phyloP scores from a whole-genome alignment of 1,284 basidiomycete genomes.

The Bjerkandera adusta region DNA sequence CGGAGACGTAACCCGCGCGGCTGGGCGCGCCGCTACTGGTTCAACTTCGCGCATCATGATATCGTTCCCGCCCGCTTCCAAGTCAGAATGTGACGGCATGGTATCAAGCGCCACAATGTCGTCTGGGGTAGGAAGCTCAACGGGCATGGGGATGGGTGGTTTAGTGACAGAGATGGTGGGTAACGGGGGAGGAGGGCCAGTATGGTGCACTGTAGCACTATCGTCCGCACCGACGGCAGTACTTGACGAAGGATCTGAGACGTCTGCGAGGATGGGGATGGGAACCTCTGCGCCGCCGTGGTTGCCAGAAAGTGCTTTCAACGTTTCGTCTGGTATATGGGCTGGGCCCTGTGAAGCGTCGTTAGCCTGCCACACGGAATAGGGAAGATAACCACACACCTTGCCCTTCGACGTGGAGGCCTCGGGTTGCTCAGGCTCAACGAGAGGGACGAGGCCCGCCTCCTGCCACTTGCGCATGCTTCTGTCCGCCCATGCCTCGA shows the following conservation, averaged over 20 bases:
- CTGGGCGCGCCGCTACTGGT: constrained; percentile 13
- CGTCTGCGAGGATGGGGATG: constrained; percentile 33
- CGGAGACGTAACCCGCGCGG: constrained; percentile 1
- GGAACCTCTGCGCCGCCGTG: constrained; percentile 35
- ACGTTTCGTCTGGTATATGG: constrained; percentile 25
- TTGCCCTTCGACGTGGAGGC: constrained; percentile 46
- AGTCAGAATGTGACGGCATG: constrained; percentile 45
- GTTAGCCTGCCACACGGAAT: not conserved
- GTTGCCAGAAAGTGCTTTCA: constrained; percentile 19
- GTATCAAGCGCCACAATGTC: constrained; percentile 53
- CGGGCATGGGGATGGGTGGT: constrained; percentile 64
- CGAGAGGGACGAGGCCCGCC: constrained; percentile 63
- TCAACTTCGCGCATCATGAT: constrained; percentile 42
- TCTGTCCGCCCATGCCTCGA: constrained; percentile 89
- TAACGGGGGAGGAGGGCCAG: constrained; percentile 22
- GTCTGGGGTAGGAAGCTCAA: constrained; percentile 59
- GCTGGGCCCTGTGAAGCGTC: constrained; percentile 22
- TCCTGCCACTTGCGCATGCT: constrained; percentile 85
- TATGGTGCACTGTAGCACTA: too few species aligned
- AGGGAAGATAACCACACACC: constrained; percentile 31
- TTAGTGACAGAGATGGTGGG: constrained; percentile 65
- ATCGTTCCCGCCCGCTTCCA: constrained; percentile 52
- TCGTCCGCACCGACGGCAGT: not conserved
- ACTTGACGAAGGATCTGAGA: not conserved
- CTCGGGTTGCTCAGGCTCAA: constrained; percentile 21